Conservation (phyloP, 164 flowering plant genomes). For the Brasenia schreberi region DNA sequence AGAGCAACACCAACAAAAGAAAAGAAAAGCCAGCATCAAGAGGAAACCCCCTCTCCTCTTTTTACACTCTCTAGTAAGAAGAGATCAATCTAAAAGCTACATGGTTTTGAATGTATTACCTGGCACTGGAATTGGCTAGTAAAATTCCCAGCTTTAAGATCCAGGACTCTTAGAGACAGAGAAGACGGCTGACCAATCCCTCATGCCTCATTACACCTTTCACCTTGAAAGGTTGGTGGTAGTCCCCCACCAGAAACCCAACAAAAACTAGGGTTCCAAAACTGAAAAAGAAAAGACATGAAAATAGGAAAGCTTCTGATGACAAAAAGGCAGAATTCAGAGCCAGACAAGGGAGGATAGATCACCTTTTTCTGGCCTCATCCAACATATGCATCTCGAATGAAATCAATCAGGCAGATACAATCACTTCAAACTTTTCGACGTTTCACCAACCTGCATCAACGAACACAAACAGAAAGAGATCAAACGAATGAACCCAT, state of each 20-base stretch:
- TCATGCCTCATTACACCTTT: conserved; percentile 11
- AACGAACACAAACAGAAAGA: conserved; percentile 1
- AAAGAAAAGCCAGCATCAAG: not conserved
- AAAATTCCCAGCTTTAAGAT: conserved; percentile 40
- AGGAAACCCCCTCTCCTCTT: not conserved
- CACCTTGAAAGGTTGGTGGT: conserved; percentile 16
- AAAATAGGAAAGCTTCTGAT: not conserved
- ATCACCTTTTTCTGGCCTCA: not conserved
- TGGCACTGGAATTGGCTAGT: conserved; percentile 32
- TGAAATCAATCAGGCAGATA: not conserved
- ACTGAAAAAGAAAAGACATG: not conserved
- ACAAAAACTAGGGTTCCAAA: conserved; percentile 19
- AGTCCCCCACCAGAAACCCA: conserved; percentile 22
- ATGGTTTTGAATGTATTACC: conserved; percentile 4
- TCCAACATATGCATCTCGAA: not conserved
- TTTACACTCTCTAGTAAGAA: not conserved
- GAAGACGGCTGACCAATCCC: conserved; percentile 13
- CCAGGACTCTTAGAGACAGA: conserved; percentile 31
- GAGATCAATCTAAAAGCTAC: not conserved
- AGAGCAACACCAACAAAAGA: not conserved
- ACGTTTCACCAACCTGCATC: not conserved
- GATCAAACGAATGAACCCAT: not conserved
- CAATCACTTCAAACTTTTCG: not conserved
- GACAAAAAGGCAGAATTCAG: not conserved
- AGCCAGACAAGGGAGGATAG: not conserved